Percentiles rank a stretch among this genome's conserved stretches.
phyloP scores from a whole-genome alignment of 2,329 filamentous ascomycete genomes.

The Teratosphaeria nubilosa region DNA sequence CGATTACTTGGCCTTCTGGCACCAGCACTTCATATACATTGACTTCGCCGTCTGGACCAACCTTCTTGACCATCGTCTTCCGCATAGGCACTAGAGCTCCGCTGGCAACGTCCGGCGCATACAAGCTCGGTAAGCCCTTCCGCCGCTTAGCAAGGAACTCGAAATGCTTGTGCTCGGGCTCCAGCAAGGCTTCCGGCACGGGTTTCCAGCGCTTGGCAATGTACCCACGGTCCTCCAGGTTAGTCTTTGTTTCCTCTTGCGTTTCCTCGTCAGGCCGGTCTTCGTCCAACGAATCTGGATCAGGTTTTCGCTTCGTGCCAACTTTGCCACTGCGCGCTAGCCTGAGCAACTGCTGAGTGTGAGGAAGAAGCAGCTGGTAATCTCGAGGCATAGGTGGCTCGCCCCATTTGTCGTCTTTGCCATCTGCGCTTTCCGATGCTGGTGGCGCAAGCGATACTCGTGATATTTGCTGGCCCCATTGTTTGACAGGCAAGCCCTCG shows the following conservation, averaged over 20 bases:
- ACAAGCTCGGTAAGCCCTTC: constrained; percentile 47
- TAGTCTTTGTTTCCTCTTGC: constrained; percentile 29
- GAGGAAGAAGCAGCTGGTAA: constrained; percentile 62
- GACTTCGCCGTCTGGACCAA: constrained; percentile 63
- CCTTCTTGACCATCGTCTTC: constrained; percentile 62
- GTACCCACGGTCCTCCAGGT: constrained; percentile 39
- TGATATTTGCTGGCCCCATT: constrained; percentile 59
- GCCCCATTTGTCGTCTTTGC: constrained; percentile 55
- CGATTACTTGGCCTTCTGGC: constrained; percentile 65
- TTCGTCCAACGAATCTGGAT: constrained; percentile 46
- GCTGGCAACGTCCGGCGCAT: constrained; percentile 27
- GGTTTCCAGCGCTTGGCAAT: constrained; percentile 48
- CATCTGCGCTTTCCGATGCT: constrained; percentile 13
- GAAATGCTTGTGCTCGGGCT: constrained; percentile 44
- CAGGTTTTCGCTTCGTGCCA: constrained; percentile 50
- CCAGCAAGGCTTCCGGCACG: constrained; percentile 47
- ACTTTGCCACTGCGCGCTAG: constrained; percentile 62
- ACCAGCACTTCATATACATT: constrained; percentile 78
- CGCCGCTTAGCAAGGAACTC: constrained; percentile 51
- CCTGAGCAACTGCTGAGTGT: constrained; percentile 73
- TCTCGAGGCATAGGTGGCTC: constrained; percentile 87
- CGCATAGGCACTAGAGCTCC: constrained; percentile 45
- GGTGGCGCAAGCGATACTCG: constrained; percentile 24
- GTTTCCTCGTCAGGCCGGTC: constrained; percentile 35
- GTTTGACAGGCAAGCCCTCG: constrained; percentile 73